Evolutionary conservation across 2,329 filamentous ascomycete species (phyloP), one percentile per base, ranked within the genome.

Genomic region (Pseudocercospora vitis): DNA sequence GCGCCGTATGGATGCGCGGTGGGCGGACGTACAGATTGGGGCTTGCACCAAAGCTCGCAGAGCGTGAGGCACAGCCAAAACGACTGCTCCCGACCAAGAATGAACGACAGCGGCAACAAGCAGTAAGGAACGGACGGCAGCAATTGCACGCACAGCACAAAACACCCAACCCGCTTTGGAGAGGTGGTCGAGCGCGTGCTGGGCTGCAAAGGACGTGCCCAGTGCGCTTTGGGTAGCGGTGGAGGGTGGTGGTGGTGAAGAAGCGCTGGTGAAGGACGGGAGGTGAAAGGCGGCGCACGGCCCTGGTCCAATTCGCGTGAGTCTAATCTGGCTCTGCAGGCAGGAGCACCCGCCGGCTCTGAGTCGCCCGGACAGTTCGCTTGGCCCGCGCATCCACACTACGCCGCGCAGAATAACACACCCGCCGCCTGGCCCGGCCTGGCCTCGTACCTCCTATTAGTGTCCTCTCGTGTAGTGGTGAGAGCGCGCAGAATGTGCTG

Each of bases 41-140:
- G 40, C 47, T 48, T 46, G 49, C 42, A 45, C 55, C 55, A 37
- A 47, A 48, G 55, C 58, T 59, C 58, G 52, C 59, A 56, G 56
- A 61, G 60, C 57, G 46, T 53, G 45, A 49, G 52, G 59, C 59
- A 62, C 52, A 54, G 59, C 37, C 52, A 50, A 44, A 54, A 52
- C 48, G 53, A 54, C 45, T 42, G 44, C 47, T 54, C 51, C 52
- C 52, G 44, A 45, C 44, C 50, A 44, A 50, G 51, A 56, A 58
- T 19, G 56, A 57, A 55, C 12, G 51, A 55, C 46, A 48, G 51
- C 47, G 50, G 35, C 32, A 52, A 48, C 32, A 48, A 45, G 28
- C 40, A 55, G 23, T 58, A 60, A 60, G 35, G 58, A 60, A 52
- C 48, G 58, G 58, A 60, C 58, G 58, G 56, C 58, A 56, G 47